A percentile compares a stretch with the other conserved stretches of the same genome.
These are phyloP conservation scores for Monosporascus cannonballus DNA, from an alignment of 2,329 filamentous ascomycete species.

Conservation along the genomic window DNA sequence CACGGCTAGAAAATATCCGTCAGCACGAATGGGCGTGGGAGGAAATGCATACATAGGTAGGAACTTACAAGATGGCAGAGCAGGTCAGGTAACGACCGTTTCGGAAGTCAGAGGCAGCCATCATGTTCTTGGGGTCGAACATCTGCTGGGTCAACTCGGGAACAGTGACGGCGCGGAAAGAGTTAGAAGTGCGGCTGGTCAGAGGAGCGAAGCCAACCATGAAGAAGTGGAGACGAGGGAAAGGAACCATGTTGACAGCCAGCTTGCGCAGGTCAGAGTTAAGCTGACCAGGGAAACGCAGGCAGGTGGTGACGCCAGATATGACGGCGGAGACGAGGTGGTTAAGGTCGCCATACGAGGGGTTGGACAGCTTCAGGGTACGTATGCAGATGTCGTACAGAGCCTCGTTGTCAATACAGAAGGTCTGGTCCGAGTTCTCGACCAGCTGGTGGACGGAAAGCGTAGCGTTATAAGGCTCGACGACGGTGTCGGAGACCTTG, in stretches of 20 bases:
- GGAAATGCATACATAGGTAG: not conserved
- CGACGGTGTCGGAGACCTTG: constrained; percentile 99
- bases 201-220: constrained; percentile 99
- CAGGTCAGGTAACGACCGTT: constrained; percentile 99
- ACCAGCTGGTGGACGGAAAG: constrained; percentile 98
- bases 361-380: constrained; percentile 97
- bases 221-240: constrained; percentile 99
- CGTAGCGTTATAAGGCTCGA: constrained; percentile 99
- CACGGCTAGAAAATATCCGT: constrained; percentile 58
- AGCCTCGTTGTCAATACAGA: constrained; percentile 99
- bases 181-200: constrained; percentile 85
- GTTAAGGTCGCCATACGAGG: constrained; percentile 98
- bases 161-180: constrained; percentile 95
- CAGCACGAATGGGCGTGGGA: not conserved
- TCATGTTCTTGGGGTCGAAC: constrained; percentile 99
- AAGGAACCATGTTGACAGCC: constrained; percentile 99
- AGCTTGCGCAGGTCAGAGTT: constrained; percentile 99
- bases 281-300: constrained; percentile 98
- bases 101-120: constrained; percentile 99
- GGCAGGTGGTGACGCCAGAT: constrained; percentile 97
- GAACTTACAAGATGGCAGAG: constrained; percentile 88
- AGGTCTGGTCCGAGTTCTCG: constrained; percentile 99
- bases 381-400: constrained; percentile 99
- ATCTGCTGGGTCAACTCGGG: constrained; percentile 99
- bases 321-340: constrained; percentile 99